Percentiles rank a stretch among this genome's conserved stretches.
Evolutionary conservation across 441 rosid genomes (phyloP).

Genomic region (Viola pubescens): DNA sequence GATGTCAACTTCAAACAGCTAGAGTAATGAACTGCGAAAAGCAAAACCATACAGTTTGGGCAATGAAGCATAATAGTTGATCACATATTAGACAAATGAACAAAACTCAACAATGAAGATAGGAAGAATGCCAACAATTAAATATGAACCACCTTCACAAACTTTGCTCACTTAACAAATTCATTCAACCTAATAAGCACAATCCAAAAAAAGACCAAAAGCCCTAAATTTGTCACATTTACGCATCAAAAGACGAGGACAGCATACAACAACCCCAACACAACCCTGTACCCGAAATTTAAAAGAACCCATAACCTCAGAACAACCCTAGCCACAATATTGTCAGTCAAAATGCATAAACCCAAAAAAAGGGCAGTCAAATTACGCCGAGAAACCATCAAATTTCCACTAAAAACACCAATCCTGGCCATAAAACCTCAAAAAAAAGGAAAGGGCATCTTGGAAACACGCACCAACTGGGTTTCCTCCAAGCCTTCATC

Average conservation of each 20-base stretch:
- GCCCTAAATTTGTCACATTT: not conserved
- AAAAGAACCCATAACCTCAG: not conserved
- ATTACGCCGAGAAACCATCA: not conserved
- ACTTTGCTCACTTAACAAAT: too few species aligned
- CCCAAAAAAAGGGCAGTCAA: too few species aligned
- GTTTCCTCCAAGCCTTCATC: conserved; percentile 19
- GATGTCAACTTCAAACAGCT: conserved; percentile 1
- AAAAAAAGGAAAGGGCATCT: conserved; percentile 19
- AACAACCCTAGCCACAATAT: conserved; percentile 6
- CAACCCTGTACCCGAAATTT: not conserved
- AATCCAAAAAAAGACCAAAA: not conserved
- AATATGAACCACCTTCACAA: too few species aligned
- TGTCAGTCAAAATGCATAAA: too few species aligned
- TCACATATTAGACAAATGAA: not conserved
- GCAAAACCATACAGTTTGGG: not conserved
- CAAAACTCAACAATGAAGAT: not conserved
- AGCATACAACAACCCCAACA: not conserved
- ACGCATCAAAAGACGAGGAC: not conserved
- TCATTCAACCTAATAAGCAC: too few species aligned
- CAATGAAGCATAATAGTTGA: not conserved
- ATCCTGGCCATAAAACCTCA: conserved; percentile 12
- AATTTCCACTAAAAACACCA: conserved; percentile 2
- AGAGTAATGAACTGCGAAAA: conserved; percentile 3
- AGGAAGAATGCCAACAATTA: too few species aligned
- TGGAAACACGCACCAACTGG: conserved; percentile 38